A percentile compares a stretch with the other conserved stretches of the same genome.
Conservation (phyloP, 2,329 filamentous ascomycete species). For the Xylaria sp. region DNA sequence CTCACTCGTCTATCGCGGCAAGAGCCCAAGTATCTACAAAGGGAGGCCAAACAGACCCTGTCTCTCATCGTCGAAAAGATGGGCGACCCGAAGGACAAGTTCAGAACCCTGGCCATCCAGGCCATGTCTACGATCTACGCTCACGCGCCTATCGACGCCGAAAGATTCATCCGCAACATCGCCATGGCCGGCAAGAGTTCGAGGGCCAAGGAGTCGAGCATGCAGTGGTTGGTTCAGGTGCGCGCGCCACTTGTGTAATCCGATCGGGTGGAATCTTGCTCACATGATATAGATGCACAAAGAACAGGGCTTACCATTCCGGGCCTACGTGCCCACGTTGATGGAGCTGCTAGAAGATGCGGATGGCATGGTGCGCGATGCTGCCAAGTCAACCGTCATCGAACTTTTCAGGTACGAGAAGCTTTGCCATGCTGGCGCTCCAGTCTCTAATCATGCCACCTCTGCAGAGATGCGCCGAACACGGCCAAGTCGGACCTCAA, state of each 20-base stretch:
- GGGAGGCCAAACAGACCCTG: constrained; percentile 66
- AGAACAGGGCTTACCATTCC: constrained; percentile 73
- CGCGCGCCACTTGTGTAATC: constrained; percentile 12
- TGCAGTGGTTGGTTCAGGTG: constrained; percentile 81
- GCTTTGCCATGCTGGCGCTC: neutral
- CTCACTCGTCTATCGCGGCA: constrained; percentile 81
- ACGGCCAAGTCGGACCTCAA: constrained; percentile 84
- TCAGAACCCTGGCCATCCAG: constrained; percentile 67
- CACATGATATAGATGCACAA: constrained; percentile 57
- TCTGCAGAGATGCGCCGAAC: constrained; percentile 63
- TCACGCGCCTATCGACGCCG: constrained; percentile 65
- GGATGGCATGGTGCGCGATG: constrained; percentile 79
- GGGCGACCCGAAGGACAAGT: constrained; percentile 82
- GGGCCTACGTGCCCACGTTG: constrained; percentile 72
- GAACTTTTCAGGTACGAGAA: constrained; percentile 69
- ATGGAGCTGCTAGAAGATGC: constrained; percentile 88
- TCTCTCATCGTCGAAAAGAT: constrained; percentile 77
- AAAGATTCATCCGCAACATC: constrained; percentile 70
- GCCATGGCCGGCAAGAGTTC: constrained; percentile 77
- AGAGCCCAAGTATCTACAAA: constrained; percentile 66
- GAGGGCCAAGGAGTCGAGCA: constrained; percentile 75
- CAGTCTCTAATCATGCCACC: constrained; percentile 14
- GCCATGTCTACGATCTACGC: constrained; percentile 73
- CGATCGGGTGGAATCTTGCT: constrained; percentile 17
- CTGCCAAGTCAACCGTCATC: constrained; percentile 76